Conservation (phyloP, 2,329 filamentous ascomycete species). For the Talaromyces verruculosus region DNA sequence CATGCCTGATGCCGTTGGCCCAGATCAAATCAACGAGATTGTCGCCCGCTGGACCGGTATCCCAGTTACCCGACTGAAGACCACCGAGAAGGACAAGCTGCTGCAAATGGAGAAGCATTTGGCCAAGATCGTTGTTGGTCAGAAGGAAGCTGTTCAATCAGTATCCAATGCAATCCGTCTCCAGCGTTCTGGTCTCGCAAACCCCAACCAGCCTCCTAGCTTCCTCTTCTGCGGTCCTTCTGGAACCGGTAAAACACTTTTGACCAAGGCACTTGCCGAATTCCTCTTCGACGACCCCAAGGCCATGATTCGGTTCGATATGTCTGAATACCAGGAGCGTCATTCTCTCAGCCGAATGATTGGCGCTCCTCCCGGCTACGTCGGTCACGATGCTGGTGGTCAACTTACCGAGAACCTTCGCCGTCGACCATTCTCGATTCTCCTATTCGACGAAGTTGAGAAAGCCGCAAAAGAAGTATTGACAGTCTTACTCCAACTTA, state of each 20-base stretch:
- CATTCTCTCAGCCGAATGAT: constrained; percentile 97
- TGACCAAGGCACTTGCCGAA: constrained; percentile 95
- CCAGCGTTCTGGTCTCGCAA: constrained; percentile 88
- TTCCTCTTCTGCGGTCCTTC: constrained; percentile 99
- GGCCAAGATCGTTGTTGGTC: constrained; percentile 81
- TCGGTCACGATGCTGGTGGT: constrained; percentile 92
- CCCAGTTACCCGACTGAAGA: constrained; percentile 88
- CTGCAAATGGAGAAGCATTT: constrained; percentile 92
- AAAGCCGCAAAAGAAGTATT: constrained; percentile 98
- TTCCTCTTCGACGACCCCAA: constrained; percentile 98
- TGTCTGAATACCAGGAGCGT: constrained; percentile 98
- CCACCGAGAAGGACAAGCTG: constrained; percentile 97
- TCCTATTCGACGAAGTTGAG: constrained; percentile 97
- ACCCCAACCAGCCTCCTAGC: constrained; percentile 94
- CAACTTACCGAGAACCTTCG: constrained; percentile 94
- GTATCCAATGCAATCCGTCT: constrained; percentile 96
- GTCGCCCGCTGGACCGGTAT: constrained; percentile 98
- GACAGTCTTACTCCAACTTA: constrained; percentile 96
- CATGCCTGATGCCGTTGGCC: constrained; percentile 89
- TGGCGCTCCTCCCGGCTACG: constrained; percentile 92
- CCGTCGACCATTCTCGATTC: constrained; percentile 92
- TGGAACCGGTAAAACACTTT: constrained; percentile 94
- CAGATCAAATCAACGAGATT: constrained; percentile 98
- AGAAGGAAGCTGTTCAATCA: constrained; percentile 87
- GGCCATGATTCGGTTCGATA: constrained; percentile 98